Conservation (phyloP, 192 early-diverging fungal genomes). For the Coemansia sp. region DNA sequence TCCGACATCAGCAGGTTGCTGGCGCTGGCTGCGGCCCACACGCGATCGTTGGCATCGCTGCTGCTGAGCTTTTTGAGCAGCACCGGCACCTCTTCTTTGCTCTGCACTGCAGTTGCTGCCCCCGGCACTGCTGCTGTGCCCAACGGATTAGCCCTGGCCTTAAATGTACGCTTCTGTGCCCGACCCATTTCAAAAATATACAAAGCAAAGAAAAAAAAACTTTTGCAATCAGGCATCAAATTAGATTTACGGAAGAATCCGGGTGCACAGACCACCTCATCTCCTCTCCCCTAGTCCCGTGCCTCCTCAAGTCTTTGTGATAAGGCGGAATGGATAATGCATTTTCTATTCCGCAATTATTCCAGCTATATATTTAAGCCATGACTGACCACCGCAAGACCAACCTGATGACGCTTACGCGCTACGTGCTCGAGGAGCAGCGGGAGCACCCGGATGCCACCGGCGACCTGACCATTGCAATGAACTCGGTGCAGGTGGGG, state of each 20-base stretch:
- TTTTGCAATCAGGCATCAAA: neutral
- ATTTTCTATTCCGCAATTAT: neutral
- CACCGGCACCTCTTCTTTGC: constrained; percentile 39
- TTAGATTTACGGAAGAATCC: constrained; percentile 6
- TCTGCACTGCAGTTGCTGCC: constrained; percentile 20
- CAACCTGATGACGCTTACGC: constrained; percentile 91
- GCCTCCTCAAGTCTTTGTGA: neutral
- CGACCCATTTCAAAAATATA: constrained; percentile 36
- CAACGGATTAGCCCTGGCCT: constrained; percentile 44
- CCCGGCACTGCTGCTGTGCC: constrained; percentile 21
- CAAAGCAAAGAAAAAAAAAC: constrained; percentile 6
- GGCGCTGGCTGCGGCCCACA: constrained; percentile 85
- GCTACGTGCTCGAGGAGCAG: constrained; percentile 90
- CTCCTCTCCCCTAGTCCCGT: constrained; percentile 8
- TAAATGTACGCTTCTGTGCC: constrained; percentile 49
- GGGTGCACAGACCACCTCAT: constrained; percentile 4
- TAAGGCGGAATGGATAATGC: neutral
- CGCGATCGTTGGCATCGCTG: constrained; percentile 68
- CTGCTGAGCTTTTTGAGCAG: constrained; percentile 61
- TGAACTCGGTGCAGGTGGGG: constrained; percentile 86
- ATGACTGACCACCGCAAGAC: constrained; percentile 69
- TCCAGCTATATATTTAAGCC: neutral
- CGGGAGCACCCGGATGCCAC: constrained; percentile 79
- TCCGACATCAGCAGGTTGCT: constrained; percentile 66
- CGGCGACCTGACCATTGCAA: constrained; percentile 90